A percentile compares a stretch with the other conserved stretches of the same genome.
These are phyloP conservation scores for Penicillium occitanis DNA, from an alignment of 2,329 filamentous ascomycete genomes.

Conservation along the genomic window DNA sequence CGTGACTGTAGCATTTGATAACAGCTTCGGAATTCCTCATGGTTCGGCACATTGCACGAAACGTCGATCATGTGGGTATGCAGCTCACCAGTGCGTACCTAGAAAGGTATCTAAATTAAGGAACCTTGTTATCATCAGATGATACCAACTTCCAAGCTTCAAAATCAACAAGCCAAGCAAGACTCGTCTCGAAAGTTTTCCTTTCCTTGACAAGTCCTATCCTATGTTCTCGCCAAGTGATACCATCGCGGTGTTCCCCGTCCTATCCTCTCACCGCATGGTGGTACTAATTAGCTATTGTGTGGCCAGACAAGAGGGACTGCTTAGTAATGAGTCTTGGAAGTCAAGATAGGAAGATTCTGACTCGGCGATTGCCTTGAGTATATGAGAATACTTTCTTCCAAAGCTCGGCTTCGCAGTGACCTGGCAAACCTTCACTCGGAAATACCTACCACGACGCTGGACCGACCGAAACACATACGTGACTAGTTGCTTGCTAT, in stretches of 20 bases:
- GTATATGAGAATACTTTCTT: background rate
- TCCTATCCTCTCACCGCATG: slow-evolving; percentile 2
- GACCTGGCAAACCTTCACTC: background rate
- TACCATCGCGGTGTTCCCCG: background rate
- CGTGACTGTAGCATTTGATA: background rate
- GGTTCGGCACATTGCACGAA: background rate
- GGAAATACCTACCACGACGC: background rate
- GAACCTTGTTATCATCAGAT: background rate
- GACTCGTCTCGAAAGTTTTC: background rate
- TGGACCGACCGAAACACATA: background rate
- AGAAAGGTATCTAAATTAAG: background rate
- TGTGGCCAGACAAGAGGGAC: background rate
- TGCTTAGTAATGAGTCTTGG: background rate
- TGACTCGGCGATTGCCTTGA: background rate
- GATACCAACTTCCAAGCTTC: background rate
- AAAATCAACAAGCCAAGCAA: background rate
- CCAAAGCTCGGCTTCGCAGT: background rate
- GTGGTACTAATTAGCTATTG: background rate
- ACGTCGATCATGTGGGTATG: slow-evolving; percentile 6
- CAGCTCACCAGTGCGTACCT: background rate
- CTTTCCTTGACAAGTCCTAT: background rate
- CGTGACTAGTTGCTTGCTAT: background rate
- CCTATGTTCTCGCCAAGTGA: slow-evolving; percentile 4
- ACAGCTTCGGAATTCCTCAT: background rate
- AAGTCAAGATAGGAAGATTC: slow-evolving; percentile 1